Base-by-base conservation (phyloP, 2,329 filamentous ascomycete genomes). In the Albophoma yamanashiensis region DNA sequence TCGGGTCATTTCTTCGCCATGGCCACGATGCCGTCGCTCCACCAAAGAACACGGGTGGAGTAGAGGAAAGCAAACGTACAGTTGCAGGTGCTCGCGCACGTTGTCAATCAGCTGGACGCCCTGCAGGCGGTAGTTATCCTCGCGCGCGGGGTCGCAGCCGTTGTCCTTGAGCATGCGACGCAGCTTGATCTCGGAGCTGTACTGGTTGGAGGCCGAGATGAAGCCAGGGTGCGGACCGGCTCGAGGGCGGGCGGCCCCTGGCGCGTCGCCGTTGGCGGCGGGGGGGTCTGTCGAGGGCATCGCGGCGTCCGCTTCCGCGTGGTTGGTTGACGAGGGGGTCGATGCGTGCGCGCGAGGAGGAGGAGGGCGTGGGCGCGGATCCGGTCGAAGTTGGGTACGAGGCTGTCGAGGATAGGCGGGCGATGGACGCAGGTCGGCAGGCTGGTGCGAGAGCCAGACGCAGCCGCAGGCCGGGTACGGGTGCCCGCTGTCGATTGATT, bases 31-130 rank as follows among this genome's bases (percentile, higher is more conserved):
- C 9, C 34, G 15, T 40, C 15, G n/a, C n/a, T n/a, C n/a, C n/a
- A n/a, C n/a, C n/a, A n/a, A n/a, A n/a, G n/a, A n/a, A n/a, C n/a
- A n/a, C n/a, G n/a, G n/a, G n/a, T n/a, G n/a, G 17, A n/a, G 12
- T 1, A 63, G 3, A 59, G 59, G 27, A 60, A 42, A 56, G 60
- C 5, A n/a, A 53, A 77, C 87, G 67, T 77, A 94, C 88, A 99
- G 76, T 66, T 90, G 88, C 57, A 99, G 79, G 27, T 84, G 83
- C 67, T 87, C 85, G 56, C 93, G 84, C 50, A 96, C 89, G 62
- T 86, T 89, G 69, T 97, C 91, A 63, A 99, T 93, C 80, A 93
- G 89, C 61, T 91, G 84, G 12, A 97, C 88, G 22, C 93, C 94
- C 68, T 94, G 91, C 53, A 97, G 76, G 58, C 93, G 86, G 64